Evolutionary conservation across 441 rosid species (phyloP).

Genomic region (Monsonia emarginata): DNA sequence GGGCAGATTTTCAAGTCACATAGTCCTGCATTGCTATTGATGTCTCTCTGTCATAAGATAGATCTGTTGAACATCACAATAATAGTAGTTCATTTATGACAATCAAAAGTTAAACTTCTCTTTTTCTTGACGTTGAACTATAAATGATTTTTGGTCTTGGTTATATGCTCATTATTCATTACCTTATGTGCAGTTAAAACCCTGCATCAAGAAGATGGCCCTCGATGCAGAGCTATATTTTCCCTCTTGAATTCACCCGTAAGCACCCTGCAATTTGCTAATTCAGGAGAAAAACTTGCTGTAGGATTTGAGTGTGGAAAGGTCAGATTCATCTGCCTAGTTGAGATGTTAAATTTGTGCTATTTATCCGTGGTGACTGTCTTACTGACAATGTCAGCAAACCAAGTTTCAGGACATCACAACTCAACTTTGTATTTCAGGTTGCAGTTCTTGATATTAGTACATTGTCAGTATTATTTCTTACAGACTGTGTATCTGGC

Average conservation of each 20-base stretch:
- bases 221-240: constrained; percentile 52
- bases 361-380: background rate
- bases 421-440: constrained; percentile 39
- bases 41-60: background rate
- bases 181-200: constrained; percentile 42
- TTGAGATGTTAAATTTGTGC: constrained; percentile 9
- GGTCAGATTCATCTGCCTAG: constrained; percentile 33
- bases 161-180: constrained; percentile 10
- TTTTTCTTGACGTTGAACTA: background rate
- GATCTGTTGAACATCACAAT: background rate
- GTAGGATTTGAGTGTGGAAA: constrained; percentile 71
- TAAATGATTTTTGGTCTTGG: constrained; percentile 14
- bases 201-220: constrained; percentile 47
- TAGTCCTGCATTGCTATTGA: background rate
- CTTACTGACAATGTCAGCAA: constrained; percentile 11
- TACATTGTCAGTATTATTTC: constrained; percentile 41
- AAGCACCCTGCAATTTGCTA: constrained; percentile 37
- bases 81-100: background rate
- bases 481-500: constrained; percentile 41
- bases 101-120: background rate
- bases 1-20: background rate
- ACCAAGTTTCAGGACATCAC: constrained; percentile 18
- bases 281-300: constrained; percentile 46
- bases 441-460: constrained; percentile 64
- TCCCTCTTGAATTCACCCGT: constrained; percentile 46